A percentile compares a stretch with the other conserved stretches of the same genome.
Evolutionary conservation across 805 yeast species (phyloP).

Genomic region (Barnettozyma botsteinii): DNA sequence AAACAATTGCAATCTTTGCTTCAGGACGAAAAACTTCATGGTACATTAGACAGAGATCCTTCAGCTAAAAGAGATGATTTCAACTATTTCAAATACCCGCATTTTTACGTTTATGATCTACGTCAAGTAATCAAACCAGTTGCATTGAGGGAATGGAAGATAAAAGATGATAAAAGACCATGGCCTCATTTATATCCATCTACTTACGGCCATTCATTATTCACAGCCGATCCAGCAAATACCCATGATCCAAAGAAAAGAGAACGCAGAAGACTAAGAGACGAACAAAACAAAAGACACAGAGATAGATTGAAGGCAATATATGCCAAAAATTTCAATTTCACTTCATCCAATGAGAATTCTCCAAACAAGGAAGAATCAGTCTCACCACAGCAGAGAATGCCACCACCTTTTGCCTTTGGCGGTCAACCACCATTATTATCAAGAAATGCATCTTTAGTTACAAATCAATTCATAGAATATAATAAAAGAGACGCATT

Average conservation of each 20-base stretch:
- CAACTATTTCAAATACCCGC: constrained; percentile 71
- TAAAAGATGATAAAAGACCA: constrained; percentile 24
- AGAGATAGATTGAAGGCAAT: constrained; percentile 29
- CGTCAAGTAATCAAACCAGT: constrained; percentile 75
- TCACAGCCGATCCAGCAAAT: constrained; percentile 53
- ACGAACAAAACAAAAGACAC: constrained; percentile 32
- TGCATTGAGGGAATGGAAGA: constrained; percentile 75
- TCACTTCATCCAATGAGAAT: constrained; percentile 3
- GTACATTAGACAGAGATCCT: constrained; percentile 87
- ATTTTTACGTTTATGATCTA: constrained; percentile 74
- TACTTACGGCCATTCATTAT: constrained; percentile 70
- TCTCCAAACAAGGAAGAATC: constrained; percentile 1
- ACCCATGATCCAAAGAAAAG: constrained; percentile 35
- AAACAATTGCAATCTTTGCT: constrained; percentile 52
- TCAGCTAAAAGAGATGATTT: constrained; percentile 79
- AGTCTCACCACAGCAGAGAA: background rate
- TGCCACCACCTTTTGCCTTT: constrained; percentile 20
- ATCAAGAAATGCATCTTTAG: constrained; percentile 18
- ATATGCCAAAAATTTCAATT: constrained; percentile 9
- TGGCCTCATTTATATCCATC: constrained; percentile 62
- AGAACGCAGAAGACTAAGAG: constrained; percentile 25
- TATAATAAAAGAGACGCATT: constrained; percentile 31
- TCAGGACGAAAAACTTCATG: constrained; percentile 78
- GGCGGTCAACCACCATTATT: constrained; percentile 8
- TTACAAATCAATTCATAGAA: constrained; percentile 19